A percentile compares a stretch with the other conserved stretches of the same genome.
Conservation (phyloP, 1,284 basidiomycete genomes). For the Polyporus tsugae region DNA sequence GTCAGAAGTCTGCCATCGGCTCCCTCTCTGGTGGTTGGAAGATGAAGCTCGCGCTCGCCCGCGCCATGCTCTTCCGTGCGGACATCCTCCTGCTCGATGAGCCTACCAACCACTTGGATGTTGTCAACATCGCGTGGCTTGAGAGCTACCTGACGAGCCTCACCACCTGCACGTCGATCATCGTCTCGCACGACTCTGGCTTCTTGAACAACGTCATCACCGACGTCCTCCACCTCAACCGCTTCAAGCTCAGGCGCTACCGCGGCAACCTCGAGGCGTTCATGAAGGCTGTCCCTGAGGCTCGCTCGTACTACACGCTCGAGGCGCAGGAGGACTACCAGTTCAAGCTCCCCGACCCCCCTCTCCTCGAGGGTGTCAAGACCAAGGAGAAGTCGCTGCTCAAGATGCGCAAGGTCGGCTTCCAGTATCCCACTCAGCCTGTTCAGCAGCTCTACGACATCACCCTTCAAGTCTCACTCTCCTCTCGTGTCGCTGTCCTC, state of each 20-base stretch:
- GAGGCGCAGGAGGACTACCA: slow-evolving; percentile 95
- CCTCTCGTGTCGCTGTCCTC: slow-evolving; percentile 95
- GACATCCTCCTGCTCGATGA: slow-evolving; percentile 97
- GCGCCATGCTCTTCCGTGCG: slow-evolving; percentile 99
- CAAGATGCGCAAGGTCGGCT: slow-evolving; percentile 98
- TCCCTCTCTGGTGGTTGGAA: slow-evolving; percentile 99
- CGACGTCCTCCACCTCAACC: slow-evolving; percentile 98
- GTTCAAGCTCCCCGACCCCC: slow-evolving; percentile 96
- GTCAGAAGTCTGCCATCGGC: slow-evolving; percentile 88
- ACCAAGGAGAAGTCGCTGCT: slow-evolving; percentile 98
- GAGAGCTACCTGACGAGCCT: slow-evolving; percentile 93
- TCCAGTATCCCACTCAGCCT: slow-evolving; percentile 91
- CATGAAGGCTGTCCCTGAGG: slow-evolving; percentile 94
- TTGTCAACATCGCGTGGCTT: slow-evolving; percentile 97
- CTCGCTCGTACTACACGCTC: slow-evolving; percentile 97
- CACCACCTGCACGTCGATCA: slow-evolving; percentile 95
- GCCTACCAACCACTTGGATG: slow-evolving; percentile 98
- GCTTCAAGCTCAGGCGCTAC: slow-evolving; percentile 98
- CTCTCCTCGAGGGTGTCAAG: slow-evolving; percentile 98
- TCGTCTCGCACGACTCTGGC: slow-evolving; percentile 98
- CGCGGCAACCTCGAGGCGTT: slow-evolving; percentile 98
- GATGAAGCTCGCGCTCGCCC: slow-evolving; percentile 99
- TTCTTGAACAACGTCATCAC: slow-evolving; percentile 99
- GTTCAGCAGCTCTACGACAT: slow-evolving; percentile 95
- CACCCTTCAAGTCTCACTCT: slow-evolving; percentile 95